Conservation (phyloP, 345 rosid genomes). For the sweet orange (Citrus sinensis) region DNA sequence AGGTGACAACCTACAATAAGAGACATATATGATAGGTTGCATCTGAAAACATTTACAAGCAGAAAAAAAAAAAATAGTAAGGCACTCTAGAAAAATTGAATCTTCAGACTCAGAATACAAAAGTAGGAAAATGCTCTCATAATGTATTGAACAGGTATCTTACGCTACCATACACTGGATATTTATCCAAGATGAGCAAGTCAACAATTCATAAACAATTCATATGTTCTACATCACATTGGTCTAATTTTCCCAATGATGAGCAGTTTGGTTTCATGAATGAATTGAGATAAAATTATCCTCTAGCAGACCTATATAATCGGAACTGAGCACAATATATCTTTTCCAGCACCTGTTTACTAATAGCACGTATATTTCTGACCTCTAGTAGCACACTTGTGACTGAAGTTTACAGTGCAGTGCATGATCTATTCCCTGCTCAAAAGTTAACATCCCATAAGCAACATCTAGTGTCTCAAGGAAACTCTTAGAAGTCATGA, state of each 20-base stretch:
- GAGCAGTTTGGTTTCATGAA: background rate
- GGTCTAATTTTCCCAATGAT: background rate
- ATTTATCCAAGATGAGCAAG: background rate
- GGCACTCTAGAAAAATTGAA: background rate
- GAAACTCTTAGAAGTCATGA: background rate
- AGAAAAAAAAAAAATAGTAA: background rate
- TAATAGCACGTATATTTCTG: background rate
- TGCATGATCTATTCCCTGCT: background rate
- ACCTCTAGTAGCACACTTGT: background rate
- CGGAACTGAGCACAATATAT: background rate
- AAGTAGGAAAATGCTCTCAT: background rate
- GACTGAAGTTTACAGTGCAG: background rate
- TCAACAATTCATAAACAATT: background rate
- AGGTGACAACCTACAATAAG: slow-evolving; percentile 76
- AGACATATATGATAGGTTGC: background rate
- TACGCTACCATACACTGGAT: background rate
- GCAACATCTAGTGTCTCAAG: background rate
- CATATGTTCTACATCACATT: background rate
- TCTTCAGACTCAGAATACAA: background rate
- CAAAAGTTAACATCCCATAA: background rate
- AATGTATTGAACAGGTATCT: too few species aligned
- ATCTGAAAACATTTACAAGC: background rate
- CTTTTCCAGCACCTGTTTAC: background rate
- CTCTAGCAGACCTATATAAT: background rate
- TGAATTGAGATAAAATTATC: background rate